Conservation (phyloP, 441 rosid species). For the Erodium texanum region DNA sequence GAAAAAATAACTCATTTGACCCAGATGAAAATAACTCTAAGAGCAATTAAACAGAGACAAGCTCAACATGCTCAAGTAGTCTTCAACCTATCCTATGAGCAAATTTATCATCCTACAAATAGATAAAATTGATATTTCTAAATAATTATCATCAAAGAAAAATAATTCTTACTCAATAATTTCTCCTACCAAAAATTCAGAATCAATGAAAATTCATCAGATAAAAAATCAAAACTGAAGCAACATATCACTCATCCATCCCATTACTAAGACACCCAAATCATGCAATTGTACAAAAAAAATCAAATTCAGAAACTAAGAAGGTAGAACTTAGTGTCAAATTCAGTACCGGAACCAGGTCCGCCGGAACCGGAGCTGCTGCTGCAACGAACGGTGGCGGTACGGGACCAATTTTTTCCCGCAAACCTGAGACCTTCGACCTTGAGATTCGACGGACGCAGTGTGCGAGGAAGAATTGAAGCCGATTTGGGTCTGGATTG, state of each 20-base stretch:
- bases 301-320: not conserved
- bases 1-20: no score
- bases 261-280: not conserved
- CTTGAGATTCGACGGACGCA: slow-evolving; percentile 15
- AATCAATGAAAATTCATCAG: not conserved
- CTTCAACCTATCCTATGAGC: no score
- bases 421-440: slow-evolving; percentile 22
- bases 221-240: no score
- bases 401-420: slow-evolving; percentile 8
- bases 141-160: not conserved
- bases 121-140: not conserved
- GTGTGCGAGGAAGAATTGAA: slow-evolving; percentile 13
- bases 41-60: not conserved
- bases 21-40: not conserved
- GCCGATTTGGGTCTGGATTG: slow-evolving; percentile 16
- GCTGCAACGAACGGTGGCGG: slow-evolving; percentile 28
- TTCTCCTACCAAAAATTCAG: not conserved
- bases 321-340: not conserved
- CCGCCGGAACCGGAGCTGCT: slow-evolving; percentile 33
- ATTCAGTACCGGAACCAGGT: slow-evolving; percentile 34
- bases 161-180: not conserved
- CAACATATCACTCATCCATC: not conserved
- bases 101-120: no score
- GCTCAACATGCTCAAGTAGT: not conserved
- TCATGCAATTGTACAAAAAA: not conserved